Conservation (phyloP, 805 yeast species). For the Yarrowia sp. region DNA sequence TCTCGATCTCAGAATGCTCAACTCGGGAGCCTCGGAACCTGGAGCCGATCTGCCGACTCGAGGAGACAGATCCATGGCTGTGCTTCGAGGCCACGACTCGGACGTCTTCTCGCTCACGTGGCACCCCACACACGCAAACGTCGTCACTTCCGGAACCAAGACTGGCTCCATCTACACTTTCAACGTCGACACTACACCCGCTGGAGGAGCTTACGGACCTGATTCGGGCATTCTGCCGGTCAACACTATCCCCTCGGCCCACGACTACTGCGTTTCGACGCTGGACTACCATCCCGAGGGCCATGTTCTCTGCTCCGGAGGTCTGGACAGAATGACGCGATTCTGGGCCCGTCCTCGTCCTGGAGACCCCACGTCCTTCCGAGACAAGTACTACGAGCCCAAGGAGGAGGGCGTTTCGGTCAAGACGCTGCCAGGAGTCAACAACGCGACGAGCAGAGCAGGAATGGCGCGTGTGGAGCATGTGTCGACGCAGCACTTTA, state of each 20-base stretch:
- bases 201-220: slow-evolving; percentile 32
- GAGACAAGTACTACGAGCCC: slow-evolving; percentile 72
- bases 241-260: slow-evolving; percentile 77
- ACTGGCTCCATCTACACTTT: slow-evolving; percentile 86
- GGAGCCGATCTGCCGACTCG: slow-evolving; percentile 7
- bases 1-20: slow-evolving; percentile 82
- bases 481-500: slow-evolving; percentile 10
- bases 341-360: slow-evolving; percentile 96
- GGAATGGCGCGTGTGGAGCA: slow-evolving; percentile 21
- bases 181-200: slow-evolving; percentile 48
- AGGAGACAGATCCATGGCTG: slow-evolving; percentile 54
- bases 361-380: slow-evolving; percentile 76
- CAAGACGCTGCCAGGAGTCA: slow-evolving; percentile 21
- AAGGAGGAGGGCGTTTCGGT: slow-evolving; percentile 41
- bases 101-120: slow-evolving; percentile 85
- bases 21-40: neutral
- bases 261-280: slow-evolving; percentile 87
- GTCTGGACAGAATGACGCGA: slow-evolving; percentile 87
- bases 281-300: slow-evolving; percentile 93
- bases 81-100: slow-evolving; percentile 74
- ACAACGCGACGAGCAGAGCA: slow-evolving; percentile 19
- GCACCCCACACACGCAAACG: slow-evolving; percentile 84
- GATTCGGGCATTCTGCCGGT: slow-evolving; percentile 38
- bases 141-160: slow-evolving; percentile 81
- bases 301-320: slow-evolving; percentile 85